Base-by-base conservation (phyloP, 2,329 filamentous ascomycete genomes). In the Colletotrichum nymphaeae region DNA sequence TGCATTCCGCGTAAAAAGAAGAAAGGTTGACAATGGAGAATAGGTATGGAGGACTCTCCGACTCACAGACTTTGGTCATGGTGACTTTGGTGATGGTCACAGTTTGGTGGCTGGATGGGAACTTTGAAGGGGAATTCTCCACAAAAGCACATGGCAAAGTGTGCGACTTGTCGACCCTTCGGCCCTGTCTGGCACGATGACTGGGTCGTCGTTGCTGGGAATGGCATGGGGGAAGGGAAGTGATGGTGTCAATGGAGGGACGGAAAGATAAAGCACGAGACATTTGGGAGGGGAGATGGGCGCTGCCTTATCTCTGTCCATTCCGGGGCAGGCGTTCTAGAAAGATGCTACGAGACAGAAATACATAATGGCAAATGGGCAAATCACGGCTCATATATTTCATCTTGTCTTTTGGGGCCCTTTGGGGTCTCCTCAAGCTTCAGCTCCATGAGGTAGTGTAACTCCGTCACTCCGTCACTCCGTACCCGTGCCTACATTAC, bases 281-380 rank as follows among this genome's bases (percentile, higher is more conserved):
- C 46, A 53, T 63, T 8, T n/a, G 67, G 64, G 49, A 55, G 69
- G 60, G 42, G 42, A 49, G 63, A 72, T 59, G 49, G 46, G 66
- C 63, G 78, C 75, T 57, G 67, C 67, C 80, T 82, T 82, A 82
- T 82, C 80, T 81, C 66, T 72, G 64, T 68, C 67, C 74, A 74
- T 69, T 71, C 72, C 63, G 63, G 69, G 63, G 35, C 42, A 22
- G 59, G 58, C 42, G 42, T 57, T 57, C 57, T 22, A 14, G 32
- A 63, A 72, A 74, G 65, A 52, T 65, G 76, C 60, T 72, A 82
- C 77, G 78, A 82, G 77, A 82, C 81, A 77, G 77, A 80, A 83
- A 83, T 83, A 83, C 82, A 80, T 83, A 83, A 83, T 83, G 77
- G 74, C 42, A 78, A 81, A 79, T 22, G 60, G 76, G 65, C 78